Percentiles rank a stretch among this genome's conserved stretches.
Conservation (phyloP, 257 asterid genomes). For the Eustoma russellianum region DNA sequence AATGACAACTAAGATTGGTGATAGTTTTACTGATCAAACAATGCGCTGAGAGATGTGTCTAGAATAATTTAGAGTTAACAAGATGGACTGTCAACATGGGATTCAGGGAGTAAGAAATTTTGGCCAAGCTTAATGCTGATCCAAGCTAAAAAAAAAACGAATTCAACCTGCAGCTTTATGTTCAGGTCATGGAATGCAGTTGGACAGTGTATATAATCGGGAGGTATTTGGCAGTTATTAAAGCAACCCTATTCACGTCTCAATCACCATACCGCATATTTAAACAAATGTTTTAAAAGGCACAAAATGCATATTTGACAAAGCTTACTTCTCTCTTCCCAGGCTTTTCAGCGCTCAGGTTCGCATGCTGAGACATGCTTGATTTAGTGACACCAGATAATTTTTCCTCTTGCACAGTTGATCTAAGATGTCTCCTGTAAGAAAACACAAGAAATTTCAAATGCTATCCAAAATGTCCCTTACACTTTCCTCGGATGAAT, state of each 20-base stretch:
- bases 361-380: slow-evolving; percentile 15
- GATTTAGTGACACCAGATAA: slow-evolving; percentile 10
- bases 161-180: neutral
- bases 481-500: neutral
- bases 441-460: slow-evolving; percentile 7
- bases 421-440: neutral
- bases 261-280: neutral
- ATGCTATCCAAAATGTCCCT: slow-evolving; percentile 13
- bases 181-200: no score
- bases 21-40: no score
- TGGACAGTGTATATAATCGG: no score
- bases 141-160: neutral
- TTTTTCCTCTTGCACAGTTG: slow-evolving; percentile 12
- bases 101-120: no score
- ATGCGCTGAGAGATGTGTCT: no score
- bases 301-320: neutral
- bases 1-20: no score
- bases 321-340: slow-evolving; percentile 30
- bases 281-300: neutral
- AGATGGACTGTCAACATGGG: no score
- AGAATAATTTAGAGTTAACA: no score
- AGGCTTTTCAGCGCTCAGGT: slow-evolving; percentile 13
- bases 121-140: no score
- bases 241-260: no score
- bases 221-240: no score